phyloP scores from a whole-genome alignment of 495 filamentous ascomycete genomes.

The Ramalina intermedia region DNA sequence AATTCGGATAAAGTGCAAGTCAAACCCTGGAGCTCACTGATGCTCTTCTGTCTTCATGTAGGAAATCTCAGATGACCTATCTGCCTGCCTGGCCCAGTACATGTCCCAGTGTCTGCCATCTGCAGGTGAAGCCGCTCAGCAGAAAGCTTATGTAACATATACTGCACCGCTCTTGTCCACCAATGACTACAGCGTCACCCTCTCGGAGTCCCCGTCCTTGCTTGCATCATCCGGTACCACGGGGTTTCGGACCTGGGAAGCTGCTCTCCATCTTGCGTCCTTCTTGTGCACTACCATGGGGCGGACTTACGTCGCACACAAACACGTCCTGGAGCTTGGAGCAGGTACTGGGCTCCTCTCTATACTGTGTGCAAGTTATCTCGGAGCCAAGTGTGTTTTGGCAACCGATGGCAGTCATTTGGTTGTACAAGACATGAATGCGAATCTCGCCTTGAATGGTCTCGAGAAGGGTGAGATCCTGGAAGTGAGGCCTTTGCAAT shows the following conservation, averaged over 20 bases:
- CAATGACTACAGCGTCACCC: constrained; percentile 26
- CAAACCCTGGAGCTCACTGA: constrained; percentile 3
- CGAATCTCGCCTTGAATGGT: constrained; percentile 53
- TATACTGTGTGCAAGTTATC: constrained; percentile 62
- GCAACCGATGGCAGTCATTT: constrained; percentile 70
- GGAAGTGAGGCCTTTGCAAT: constrained; percentile 37
- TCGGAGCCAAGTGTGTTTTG: constrained; percentile 47
- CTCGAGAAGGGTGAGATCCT: constrained; percentile 32
- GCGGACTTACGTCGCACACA: constrained; percentile 31
- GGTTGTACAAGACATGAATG: constrained; percentile 52
- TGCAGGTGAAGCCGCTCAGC: constrained; percentile 48
- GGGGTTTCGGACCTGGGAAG: constrained; percentile 87
- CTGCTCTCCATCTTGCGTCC: constrained; percentile 68
- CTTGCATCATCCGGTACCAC: constrained; percentile 68
- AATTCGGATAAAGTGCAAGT: background rate
- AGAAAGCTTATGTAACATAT: constrained; percentile 65
- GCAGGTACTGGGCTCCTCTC: constrained; percentile 79
- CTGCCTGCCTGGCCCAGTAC: constrained; percentile 42
- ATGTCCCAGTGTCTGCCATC: constrained; percentile 44
- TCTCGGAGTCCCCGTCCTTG: constrained; percentile 59
- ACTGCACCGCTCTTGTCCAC: constrained; percentile 29
- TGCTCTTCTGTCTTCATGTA: constrained; percentile 23
- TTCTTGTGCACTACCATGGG: constrained; percentile 42
- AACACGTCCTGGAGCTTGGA: constrained; percentile 70
- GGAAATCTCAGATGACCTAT: constrained; percentile 66